Conservation (phyloP, 2,329 filamentous ascomycete genomes). For the Calonectria montana region DNA sequence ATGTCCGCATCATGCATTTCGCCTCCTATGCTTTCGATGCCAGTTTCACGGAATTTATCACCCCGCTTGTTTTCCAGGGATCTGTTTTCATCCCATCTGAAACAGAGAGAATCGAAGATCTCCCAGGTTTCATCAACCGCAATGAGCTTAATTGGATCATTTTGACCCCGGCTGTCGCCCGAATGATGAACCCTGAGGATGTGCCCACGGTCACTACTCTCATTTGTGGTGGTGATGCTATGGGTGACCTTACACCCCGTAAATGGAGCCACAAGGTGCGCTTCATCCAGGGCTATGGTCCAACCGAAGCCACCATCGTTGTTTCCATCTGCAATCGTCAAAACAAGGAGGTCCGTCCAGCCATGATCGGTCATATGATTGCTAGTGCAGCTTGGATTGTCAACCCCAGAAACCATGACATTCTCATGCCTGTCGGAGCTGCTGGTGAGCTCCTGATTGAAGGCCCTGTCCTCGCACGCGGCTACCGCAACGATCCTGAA, state of each 20-base stretch:
- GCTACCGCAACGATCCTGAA: slow-evolving; percentile 57
- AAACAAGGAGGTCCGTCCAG: slow-evolving; percentile 29
- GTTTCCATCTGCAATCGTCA: slow-evolving; percentile 30
- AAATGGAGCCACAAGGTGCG: slow-evolving; percentile 30
- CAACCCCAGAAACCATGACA: slow-evolving; percentile 38
- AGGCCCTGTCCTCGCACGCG: slow-evolving; percentile 55
- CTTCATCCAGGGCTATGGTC: slow-evolving; percentile 34
- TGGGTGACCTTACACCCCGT: slow-evolving; percentile 34
- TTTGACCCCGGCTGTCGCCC: slow-evolving; percentile 31
- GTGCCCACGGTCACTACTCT: slow-evolving; percentile 35
- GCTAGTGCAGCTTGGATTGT: slow-evolving; percentile 42
- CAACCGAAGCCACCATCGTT: slow-evolving; percentile 35
- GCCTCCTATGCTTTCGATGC: slow-evolving; percentile 48
- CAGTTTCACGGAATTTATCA: slow-evolving; percentile 36
- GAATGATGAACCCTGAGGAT: slow-evolving; percentile 27
- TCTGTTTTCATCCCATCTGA: slow-evolving; percentile 30
- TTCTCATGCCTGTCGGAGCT: slow-evolving; percentile 44
- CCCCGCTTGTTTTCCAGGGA: slow-evolving; percentile 35
- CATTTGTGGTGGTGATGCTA: slow-evolving; percentile 39
- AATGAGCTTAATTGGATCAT: slow-evolving; percentile 32
- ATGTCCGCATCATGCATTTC: slow-evolving; percentile 45
- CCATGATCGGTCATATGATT: slow-evolving; percentile 35
- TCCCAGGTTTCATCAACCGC: slow-evolving; percentile 23
- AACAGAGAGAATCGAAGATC: slow-evolving; percentile 27
- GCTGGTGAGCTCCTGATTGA: slow-evolving; percentile 52